A percentile compares a stretch with the other conserved stretches of the same genome.
These are phyloP conservation scores for Takashimella koratensis DNA, from an alignment of 1,284 basidiomycete species.

Conservation along the genomic window DNA sequence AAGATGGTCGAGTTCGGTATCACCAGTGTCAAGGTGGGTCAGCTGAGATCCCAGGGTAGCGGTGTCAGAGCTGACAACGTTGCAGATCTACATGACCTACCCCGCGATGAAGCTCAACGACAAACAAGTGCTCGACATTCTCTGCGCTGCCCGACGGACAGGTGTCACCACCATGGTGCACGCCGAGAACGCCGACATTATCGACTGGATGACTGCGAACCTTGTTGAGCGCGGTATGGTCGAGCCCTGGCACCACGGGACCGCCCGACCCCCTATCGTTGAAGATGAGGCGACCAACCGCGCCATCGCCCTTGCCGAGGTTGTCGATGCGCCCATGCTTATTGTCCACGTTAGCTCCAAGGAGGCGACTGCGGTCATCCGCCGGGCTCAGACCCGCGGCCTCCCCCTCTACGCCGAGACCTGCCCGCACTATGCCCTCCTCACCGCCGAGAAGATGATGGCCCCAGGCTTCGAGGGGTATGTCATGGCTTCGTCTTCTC, in stretches of 20 bases:
- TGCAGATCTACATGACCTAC: conserved; percentile 37
- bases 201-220: conserved; percentile 23
- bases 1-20: conserved; percentile 27
- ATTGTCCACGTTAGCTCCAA: conserved; percentile 34
- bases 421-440: conserved; percentile 31
- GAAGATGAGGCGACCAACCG: conserved; percentile 36
- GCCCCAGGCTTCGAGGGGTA: conserved; percentile 23
- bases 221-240: conserved; percentile 22
- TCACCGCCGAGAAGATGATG: conserved; percentile 26
- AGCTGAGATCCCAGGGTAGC: too few relatives aligned
- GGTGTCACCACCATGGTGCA: conserved; percentile 35
- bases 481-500: conserved; percentile 1
- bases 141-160: conserved; percentile 22
- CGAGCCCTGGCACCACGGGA: conserved; percentile 29
- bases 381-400: conserved; percentile 22
- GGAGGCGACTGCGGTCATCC: conserved; percentile 22
- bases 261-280: conserved; percentile 27
- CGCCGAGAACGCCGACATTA: conserved; percentile 37
- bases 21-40: conserved; percentile 26
- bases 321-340: conserved; percentile 31
- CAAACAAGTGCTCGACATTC: conserved; percentile 25
- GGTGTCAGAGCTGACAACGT: too few relatives aligned
- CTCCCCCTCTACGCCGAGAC: conserved; percentile 33
- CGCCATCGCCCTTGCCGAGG: conserved; percentile 27
- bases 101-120: conserved; percentile 27